Evolutionary conservation across 805 yeast genomes (phyloP).

Genomic region (Spathaspora passalidarum): DNA sequence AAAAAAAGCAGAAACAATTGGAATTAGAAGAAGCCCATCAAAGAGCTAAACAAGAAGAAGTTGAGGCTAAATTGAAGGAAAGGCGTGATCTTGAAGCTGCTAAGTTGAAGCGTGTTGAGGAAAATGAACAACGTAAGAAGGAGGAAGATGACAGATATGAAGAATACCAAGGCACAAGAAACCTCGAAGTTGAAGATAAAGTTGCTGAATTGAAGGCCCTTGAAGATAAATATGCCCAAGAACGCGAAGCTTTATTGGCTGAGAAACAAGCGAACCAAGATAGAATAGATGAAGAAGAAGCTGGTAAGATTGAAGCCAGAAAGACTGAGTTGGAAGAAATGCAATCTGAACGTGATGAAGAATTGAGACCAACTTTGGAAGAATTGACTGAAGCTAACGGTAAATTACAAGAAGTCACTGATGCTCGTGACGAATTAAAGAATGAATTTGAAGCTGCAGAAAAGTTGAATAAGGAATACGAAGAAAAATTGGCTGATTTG

Average conservation of each 20-base stretch:
- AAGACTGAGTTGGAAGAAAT: constrained; percentile 44
- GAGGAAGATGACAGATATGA: constrained; percentile 26
- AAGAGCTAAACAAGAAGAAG: constrained; percentile 27
- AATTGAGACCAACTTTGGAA: constrained; percentile 52
- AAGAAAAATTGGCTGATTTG: constrained; percentile 42
- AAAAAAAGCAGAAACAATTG: constrained; percentile 29
- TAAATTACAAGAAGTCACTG: constrained; percentile 48
- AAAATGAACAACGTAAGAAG: constrained; percentile 29
- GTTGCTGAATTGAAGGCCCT: constrained; percentile 29
- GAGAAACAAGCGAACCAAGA: constrained; percentile 48
- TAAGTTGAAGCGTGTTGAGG: constrained; percentile 29
- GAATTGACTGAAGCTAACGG: constrained; percentile 49
- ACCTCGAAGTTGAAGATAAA: constrained; percentile 28
- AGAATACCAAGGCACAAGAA: constrained; percentile 27
- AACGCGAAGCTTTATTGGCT: constrained; percentile 40
- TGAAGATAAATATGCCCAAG: constrained; percentile 37
- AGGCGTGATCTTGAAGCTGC: constrained; percentile 35
- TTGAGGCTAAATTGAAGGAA: constrained; percentile 27
- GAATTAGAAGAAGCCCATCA: constrained; percentile 33
- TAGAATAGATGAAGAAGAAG: constrained; percentile 41
- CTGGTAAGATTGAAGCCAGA: constrained; percentile 42
- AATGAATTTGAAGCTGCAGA: constrained; percentile 46
- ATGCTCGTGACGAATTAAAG: constrained; percentile 45
- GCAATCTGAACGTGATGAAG: constrained; percentile 52
- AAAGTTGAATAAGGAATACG: constrained; percentile 42